Base-by-base conservation (phyloP, 2,329 filamentous ascomycete species). In the Neophaeococcomyces mojaviensis region DNA sequence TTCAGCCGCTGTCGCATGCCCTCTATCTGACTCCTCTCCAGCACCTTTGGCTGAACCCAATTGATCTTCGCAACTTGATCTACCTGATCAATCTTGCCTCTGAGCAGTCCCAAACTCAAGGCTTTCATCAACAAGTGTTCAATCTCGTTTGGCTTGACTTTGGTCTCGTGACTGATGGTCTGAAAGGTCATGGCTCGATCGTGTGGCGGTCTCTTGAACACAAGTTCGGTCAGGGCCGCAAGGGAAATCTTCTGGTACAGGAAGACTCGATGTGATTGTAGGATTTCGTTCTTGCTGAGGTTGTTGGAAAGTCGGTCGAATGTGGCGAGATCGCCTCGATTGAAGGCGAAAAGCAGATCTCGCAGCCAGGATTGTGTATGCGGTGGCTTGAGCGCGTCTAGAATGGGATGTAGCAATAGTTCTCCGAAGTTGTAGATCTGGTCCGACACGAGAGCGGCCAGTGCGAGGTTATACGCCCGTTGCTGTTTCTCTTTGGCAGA, bases 391-490 rank as follows among this genome's bases (percentile, higher is more conserved):
- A 98, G 79, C 16, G 85, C 83, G 62, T 95, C 86, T 53, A 98
- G 82, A 61, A 98, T 94, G 3, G 92, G 92, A 65, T 98, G 92
- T 56, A 98, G 79, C 26, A 98, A 80, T n/a, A 98, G 82, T 73
- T 98, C 92, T 66, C 92, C 92, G 59, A 98, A 98, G 74, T 98
- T 98, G 79, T 98, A 97, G 71, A 97, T 98, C 59, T 81, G 87
- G 61, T 90, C 86, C 41, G 89, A 96, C 32, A 96, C 86, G 7
- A 98, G 77, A 8, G 92, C 92, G 22, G 92, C 88, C 44, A 97
- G 83, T 61, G 86, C 86, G 52, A 98, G 82, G 65, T 96, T 88
- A 69, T 95, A 94, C 36, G 92, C 92, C 58, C 90, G 82, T 49
- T 77, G 78, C 64, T 83, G 82, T 59, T 86, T 84, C 65, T 98